Evolutionary conservation across 73 alveolate genomes (phyloP), one percentile per base, ranked within the genome.

Genomic region (Paramecium sonneborni): DNA sequence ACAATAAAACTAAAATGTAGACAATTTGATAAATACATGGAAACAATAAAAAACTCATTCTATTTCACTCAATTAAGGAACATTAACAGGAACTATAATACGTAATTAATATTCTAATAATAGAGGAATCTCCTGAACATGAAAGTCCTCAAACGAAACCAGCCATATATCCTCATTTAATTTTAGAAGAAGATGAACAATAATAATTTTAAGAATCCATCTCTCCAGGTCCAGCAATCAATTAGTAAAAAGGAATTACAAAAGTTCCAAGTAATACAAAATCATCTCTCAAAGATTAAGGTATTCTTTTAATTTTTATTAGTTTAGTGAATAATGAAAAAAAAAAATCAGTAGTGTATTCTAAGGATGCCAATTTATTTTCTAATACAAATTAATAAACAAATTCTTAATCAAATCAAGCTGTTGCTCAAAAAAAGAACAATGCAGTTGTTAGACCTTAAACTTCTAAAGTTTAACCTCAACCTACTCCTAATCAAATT

Each of bases 111-210:
- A 23, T 15, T 26, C 84, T 32, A 30, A 62, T 62, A 30, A 14
- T 62, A 62, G 84, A 62, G 39, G 84, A 62, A 32, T 30, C 84
- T 62, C 84, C 84, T 30, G 84, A 62, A 32, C 84, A 62, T 62
- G 84, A 62, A 62, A 32, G 44, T 62, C 84, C 84, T 62, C 23
- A 52, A 21, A 52, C 68, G 1, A 62, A 62, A 9, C 48, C 84
- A 14, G 39, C 34, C 20, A 62, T 46, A 4, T 62, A 30, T 26
- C 39, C 84, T 30, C 39, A 62, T 62, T 32, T 62, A 4, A 62
- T 62, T 28, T 12, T 62, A 30, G 84, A 62, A 32, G 84, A 62
- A 5, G 84, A 62, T 30, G 84, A 62, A 62, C 24, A 62, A 62
- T 32, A 10, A 12, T 6, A 62, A 28, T 30, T 32, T 62, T 12